phyloP scores from a whole-genome alignment of 306 rosid species.

The Glycine tomentella region DNA sequence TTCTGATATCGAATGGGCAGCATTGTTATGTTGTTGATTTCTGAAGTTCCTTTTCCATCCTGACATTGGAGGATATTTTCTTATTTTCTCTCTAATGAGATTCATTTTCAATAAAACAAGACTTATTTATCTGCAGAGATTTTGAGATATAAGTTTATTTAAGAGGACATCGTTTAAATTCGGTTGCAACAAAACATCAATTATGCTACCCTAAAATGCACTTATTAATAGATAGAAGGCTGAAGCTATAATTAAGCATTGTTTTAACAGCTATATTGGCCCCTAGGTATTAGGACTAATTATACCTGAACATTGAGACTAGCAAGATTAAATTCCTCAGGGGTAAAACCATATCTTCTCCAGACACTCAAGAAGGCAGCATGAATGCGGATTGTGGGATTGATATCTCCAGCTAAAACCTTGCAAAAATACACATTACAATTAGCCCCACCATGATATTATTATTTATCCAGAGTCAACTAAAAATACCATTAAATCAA shows the following conservation, averaged over 20 bases:
- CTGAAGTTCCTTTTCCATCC: not conserved
- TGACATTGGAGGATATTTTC: conserved; percentile 9
- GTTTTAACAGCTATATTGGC: conserved; percentile 27
- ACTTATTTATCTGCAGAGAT: not conserved
- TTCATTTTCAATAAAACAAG: no score
- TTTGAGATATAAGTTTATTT: conserved; percentile 16
- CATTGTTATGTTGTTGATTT: conserved; percentile 13
- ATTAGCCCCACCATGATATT: conserved; percentile 35
- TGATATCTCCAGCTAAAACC: conserved; percentile 97
- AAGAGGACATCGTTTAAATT: conserved; percentile 16
- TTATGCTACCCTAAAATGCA: not conserved
- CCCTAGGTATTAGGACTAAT: conserved; percentile 41
- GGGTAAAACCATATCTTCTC: conserved; percentile 97
- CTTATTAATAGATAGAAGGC: conserved; percentile 27
- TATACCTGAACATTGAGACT: conserved; percentile 91
- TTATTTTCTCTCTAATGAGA: no score
- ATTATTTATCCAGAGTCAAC: conserved; percentile 40
- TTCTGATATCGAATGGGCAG: conserved; percentile 10
- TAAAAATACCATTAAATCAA: conserved; percentile 32
- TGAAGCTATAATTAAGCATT: conserved; percentile 20
- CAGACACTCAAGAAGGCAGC: conserved; percentile 95
- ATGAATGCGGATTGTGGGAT: conserved; percentile 94
- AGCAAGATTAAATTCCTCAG: conserved; percentile 97
- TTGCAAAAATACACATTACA: conserved; percentile 54
- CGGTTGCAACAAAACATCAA: not conserved